Evolutionary conservation across 2,329 filamentous ascomycete species (phyloP).

Genomic region (Fusarium sp.): DNA sequence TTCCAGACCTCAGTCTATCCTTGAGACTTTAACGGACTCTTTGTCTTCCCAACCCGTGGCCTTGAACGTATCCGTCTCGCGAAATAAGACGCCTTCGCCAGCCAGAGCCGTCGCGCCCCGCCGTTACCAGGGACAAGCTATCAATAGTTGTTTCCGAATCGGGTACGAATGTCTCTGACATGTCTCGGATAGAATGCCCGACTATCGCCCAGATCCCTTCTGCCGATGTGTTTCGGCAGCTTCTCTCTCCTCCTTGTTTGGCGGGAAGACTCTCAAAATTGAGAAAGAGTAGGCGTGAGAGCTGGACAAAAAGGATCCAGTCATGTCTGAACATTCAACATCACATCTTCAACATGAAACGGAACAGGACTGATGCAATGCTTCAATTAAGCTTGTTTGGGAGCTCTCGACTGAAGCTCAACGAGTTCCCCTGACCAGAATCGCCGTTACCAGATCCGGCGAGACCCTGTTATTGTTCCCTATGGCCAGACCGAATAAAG

Average conservation of each 20-base stretch:
- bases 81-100: neutral
- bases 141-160: slow-evolving; percentile 10
- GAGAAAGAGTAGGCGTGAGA: neutral
- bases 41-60: neutral
- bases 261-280: neutral
- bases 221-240: slow-evolving; percentile 2
- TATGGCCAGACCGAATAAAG: slow-evolving; percentile 16
- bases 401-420: neutral
- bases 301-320: neutral
- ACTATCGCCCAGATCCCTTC: neutral
- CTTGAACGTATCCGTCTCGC: slow-evolving; percentile 1
- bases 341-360: neutral
- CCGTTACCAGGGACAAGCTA: neutral
- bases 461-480: neutral
- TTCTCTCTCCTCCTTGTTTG: neutral
- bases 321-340: neutral
- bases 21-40: neutral
- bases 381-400: neutral
- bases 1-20: neutral
- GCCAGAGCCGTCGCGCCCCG: neutral
- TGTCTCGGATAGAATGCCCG: slow-evolving; percentile 2
- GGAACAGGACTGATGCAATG: neutral
- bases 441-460: slow-evolving; percentile 26
- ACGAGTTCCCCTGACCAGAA: neutral
- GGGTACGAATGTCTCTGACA: slow-evolving; percentile 10